These are phyloP conservation scores for Citrullus mucosospermus DNA, from an alignment of 306 rosid species.

Conservation along the genomic window DNA sequence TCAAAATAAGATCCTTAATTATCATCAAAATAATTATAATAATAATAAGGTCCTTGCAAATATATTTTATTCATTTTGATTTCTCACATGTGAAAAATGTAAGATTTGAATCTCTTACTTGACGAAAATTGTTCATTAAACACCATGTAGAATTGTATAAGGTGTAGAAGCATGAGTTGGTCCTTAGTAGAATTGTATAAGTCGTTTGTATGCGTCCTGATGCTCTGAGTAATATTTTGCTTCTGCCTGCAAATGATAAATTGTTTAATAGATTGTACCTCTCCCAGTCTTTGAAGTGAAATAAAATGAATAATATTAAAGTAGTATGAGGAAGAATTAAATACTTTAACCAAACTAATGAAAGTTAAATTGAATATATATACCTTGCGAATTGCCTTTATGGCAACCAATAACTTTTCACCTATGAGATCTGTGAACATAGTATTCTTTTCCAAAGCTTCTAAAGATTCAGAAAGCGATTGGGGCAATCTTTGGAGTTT, in stretches of 20 bases:
- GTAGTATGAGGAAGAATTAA: too few species aligned
- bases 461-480: slow-evolving; percentile 67
- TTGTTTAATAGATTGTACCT: not conserved
- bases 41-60: too few species aligned
- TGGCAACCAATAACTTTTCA: slow-evolving; percentile 44
- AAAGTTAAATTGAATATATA: not conserved
- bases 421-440: slow-evolving; percentile 37
- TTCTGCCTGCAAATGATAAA: slow-evolving; percentile 46
- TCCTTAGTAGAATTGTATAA: slow-evolving; percentile 45
- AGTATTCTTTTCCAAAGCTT: slow-evolving; percentile 49
- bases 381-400: slow-evolving; percentile 75
- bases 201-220: slow-evolving; percentile 63
- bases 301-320: not conserved
- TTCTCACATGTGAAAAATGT: too few species aligned
- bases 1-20: too few species aligned
- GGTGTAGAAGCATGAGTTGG: not conserved
- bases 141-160: too few species aligned
- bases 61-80: too few species aligned
- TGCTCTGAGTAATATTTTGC: slow-evolving; percentile 41
- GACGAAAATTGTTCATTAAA: too few species aligned
- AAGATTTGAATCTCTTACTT: too few species aligned
- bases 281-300: not conserved
- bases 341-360: not conserved
- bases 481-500: slow-evolving; percentile 46
- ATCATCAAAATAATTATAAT: too few species aligned